Evolutionary conservation across 805 yeast genomes (phyloP), one percentile per base, ranked within the genome.

Genomic region (Starmerella khaoyaiensis): DNA sequence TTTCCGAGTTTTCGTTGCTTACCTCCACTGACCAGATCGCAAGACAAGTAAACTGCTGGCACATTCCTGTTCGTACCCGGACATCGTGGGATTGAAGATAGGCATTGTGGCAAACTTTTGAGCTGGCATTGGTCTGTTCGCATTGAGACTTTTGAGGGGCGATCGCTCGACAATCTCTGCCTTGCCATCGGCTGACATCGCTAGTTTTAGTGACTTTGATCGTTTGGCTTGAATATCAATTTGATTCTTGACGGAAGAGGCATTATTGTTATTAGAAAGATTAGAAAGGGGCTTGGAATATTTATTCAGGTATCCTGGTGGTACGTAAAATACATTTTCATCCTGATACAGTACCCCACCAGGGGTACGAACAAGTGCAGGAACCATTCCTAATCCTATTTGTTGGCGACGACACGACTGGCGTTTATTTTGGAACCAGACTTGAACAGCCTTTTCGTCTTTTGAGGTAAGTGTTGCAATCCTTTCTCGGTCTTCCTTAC

Each of bases 381-480:
- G 42, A 8, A 22, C 19, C 26, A 23, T 23, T n/a, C 33, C 39
- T 7, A 21, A 26, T 33, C 42, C 35, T n/a, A 16, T 38, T 37
- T 38, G 37, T 31, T 37, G 46, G 28, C 59, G 53, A 10, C 65
- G 56, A 45, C 78, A 60, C 25, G 86, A 69, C 60, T 87, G 96
- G 58, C 98, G 72, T 58, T 76, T 80, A 60, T 90, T 90, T 62
- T 90, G 98, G 62, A 90, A 90, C 98, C 98, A 90, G 45, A 87
- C 83, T 62, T 90, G 98, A 24, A 90, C 94, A 2, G 96, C 94
- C 58, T 86, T 83, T 58, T 86, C 96, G n/a, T 87, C 74, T 97
- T 90, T 90, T 48, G 75, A 76, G 28, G 90, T 93, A 46, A 66
- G 71, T 21, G 63, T 58, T 4, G 97, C 94, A 47, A 90, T 80